A percentile compares a stretch with the other conserved stretches of the same genome.
phyloP scores from a whole-genome alignment of 352 stramenopile species.

The Thraustotheca clavata region DNA sequence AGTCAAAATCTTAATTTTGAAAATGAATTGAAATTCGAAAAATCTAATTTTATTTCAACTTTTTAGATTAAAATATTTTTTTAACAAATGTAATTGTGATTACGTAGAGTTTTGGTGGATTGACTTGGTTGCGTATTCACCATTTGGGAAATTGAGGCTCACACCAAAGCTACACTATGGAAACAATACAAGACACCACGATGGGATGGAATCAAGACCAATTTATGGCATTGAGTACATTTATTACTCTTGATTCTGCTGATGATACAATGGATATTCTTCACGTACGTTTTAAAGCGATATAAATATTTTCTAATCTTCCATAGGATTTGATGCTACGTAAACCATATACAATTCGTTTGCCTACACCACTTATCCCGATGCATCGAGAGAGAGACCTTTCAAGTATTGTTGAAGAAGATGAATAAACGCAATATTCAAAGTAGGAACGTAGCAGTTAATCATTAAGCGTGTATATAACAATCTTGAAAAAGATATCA shows the following conservation, averaged over 20 bases:
- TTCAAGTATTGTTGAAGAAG: not conserved
- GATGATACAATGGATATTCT: not conserved
- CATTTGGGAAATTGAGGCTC: not conserved
- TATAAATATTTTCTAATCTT: not conserved
- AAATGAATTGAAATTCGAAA: no score
- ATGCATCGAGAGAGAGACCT: not conserved
- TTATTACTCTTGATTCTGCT: not conserved
- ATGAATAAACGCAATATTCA: not conserved
- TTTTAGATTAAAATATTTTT: no score
- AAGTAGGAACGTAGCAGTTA: not conserved
- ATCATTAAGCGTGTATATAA: no score
- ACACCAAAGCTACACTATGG: not conserved
- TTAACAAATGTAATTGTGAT: no score
- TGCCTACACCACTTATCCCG: not conserved
- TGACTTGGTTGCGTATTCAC: slow-evolving; percentile 3
- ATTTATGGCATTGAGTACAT: not conserved
- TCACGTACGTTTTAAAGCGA: not conserved
- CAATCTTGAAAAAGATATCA: no score
- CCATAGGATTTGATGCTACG: not conserved
- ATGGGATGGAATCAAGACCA: not conserved
- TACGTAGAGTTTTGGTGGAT: not conserved
- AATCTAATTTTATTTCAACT: no score
- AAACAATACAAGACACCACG: not conserved
- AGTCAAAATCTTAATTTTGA: no score
- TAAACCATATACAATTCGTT: not conserved